Base-by-base conservation (phyloP, 257 asterid genomes). In the Salvia miltiorrhiza region DNA sequence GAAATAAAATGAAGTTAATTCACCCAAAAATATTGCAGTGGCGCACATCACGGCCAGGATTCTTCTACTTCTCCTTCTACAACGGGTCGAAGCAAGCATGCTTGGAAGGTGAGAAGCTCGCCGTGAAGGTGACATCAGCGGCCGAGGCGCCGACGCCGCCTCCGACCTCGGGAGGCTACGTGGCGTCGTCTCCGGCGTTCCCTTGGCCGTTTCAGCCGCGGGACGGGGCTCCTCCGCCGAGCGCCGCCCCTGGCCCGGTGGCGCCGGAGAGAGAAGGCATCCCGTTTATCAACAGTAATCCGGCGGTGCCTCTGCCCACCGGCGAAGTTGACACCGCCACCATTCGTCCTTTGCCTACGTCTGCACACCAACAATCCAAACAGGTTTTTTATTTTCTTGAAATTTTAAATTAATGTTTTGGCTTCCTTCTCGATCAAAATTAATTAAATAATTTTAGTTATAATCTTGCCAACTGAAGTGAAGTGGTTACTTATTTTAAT, bases 301-400 rank as follows among this genome's bases (percentile, higher is more conserved):
- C 99, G 21, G 97, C 96, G 20, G 97, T 90, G 73, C 99, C 99
- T 30, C 81, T 93, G 39, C 99, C 99, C 1, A 87, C 99, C 4
- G 97, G 99, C 9, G 99, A 90, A 80, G 92, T 88, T n/a, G 99
- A 93, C 6, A 87, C 99, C 28, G 87, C 96, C 43, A 93, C 97
- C 8, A 86, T 88, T 69, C 86, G 90, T 1, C 96, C 97, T 56
- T 35, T 75, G 63, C 85, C 95, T 19, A 78, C 85, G 1, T 83
- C 96, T 54, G 81, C 72, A 12, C 57, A 68, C 66, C 82, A 17
- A 12, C 76, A 43, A 48, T 41, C 75, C 26, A 66, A 63, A 56
- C 85, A 85, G 93, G 96, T 60, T 24, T 28, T 35, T 10, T 12
- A 21, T 43, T 3, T 63, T 68, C 48, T 70, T 47, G 10, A 3